Base-by-base conservation (phyloP, 2,329 filamentous ascomycete species). In the Alternaria triticimaculans region DNA sequence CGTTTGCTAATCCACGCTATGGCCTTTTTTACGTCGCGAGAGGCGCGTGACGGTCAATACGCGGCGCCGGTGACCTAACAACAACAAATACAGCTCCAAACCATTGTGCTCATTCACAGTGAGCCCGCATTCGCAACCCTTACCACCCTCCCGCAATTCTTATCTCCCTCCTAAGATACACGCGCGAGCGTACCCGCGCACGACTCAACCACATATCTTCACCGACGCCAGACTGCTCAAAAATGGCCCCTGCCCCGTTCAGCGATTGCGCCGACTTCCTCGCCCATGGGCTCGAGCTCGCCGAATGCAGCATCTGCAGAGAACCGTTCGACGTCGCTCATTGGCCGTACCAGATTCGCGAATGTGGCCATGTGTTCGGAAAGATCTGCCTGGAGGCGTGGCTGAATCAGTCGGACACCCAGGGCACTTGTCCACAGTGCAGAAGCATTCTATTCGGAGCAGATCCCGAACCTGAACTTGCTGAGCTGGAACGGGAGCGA, bases 131-230 rank as follows among this genome's bases (percentile, higher is more conserved):
- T n/a, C 15, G 23, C n/a, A 18, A 18, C 23, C 0, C 15, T 26
- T 18, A 4, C 9, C 46, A 12, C 46, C 10, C 15, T 28, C 6
- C 2, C 18, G 2, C 44, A 25, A 26, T 41, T 0, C 3, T 0
- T 18, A 5, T 41, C 8, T 41, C 15, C 0, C 33, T 3, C 15
- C 2, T 0, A 41, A 3, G 37, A 41, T 0, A 18, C 15, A 18
- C 0, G 37, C 15, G 15, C 23, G 15, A 49, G 26, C 15, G 10
- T 4, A 41, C 37, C 46, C 9, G 2, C 23, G 1, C 23, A 8
- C 15, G 15, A 11, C n/a, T 26, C 45, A 26, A 7, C 21, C 14
- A 48, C 21, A 48, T 0, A n/a, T 4, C 12, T 15, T n/a, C 21
- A 2, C 44, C 11, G 21, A 26, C 45, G 14, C 12, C 5, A 7